Evolutionary conservation across 208 protist genomes (phyloP).

Genomic region (Crithidia fasciculata): DNA sequence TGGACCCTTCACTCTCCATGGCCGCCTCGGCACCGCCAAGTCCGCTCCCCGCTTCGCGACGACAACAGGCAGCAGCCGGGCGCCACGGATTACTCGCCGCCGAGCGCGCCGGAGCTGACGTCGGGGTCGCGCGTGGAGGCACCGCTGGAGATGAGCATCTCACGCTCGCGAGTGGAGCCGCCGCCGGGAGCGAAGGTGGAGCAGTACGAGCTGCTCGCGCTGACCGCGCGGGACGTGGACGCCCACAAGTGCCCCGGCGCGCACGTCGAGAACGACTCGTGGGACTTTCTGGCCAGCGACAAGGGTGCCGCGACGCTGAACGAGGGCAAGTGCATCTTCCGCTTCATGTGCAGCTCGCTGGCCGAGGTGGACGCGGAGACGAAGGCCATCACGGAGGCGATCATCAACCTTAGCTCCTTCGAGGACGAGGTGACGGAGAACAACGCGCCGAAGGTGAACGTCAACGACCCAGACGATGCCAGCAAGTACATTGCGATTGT

Average conservation of each 20-base stretch:
- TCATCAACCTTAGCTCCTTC: constrained; percentile 83
- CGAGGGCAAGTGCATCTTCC: constrained; percentile 72
- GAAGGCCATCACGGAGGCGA: constrained; percentile 58
- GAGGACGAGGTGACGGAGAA: constrained; percentile 77
- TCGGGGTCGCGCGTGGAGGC: constrained; percentile 3
- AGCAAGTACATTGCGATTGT: constrained; percentile 79
- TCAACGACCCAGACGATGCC: constrained; percentile 50
- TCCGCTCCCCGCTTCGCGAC: neutral
- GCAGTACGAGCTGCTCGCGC: constrained; percentile 80
- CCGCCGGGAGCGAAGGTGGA: constrained; percentile 46
- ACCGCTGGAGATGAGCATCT: constrained; percentile 9
- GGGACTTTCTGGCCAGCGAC: constrained; percentile 79
- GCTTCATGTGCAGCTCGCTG: constrained; percentile 71
- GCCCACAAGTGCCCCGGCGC: constrained; percentile 39
- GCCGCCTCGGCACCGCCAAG: constrained; percentile 12
- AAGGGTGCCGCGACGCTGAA: constrained; percentile 53
- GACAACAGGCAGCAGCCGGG: neutral
- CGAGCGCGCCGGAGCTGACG: constrained; percentile 11
- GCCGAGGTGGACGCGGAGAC: constrained; percentile 48
- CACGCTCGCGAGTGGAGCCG: constrained; percentile 30
- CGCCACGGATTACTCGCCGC: constrained; percentile 15
- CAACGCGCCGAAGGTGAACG: constrained; percentile 80
- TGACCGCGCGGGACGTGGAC: constrained; percentile 64
- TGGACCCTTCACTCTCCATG: constrained; percentile 32
- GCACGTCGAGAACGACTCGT: constrained; percentile 55